Evolutionary conservation across 2,329 filamentous ascomycete genomes (phyloP).

Genomic region (Aspergillus vadensis): DNA sequence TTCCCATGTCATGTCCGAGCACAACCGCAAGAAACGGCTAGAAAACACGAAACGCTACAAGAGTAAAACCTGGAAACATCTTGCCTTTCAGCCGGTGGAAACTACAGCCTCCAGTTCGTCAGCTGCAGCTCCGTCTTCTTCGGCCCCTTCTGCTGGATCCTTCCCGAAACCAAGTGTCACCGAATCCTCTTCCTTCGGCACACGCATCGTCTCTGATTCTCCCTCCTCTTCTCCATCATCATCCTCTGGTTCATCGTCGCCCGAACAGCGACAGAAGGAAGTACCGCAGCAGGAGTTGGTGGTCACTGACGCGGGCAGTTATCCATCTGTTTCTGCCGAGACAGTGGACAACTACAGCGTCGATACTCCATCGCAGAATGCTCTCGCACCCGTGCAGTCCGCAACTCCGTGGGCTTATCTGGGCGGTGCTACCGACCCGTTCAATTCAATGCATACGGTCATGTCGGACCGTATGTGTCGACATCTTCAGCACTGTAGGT

Average conservation of each 20-base stretch:
- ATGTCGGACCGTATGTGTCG: constrained; percentile 41
- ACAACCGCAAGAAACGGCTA: constrained; percentile 45
- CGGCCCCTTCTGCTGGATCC: constrained; percentile 1
- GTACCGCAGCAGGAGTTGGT: constrained; percentile 13
- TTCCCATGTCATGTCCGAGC: constrained; percentile 48
- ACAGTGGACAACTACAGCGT: constrained; percentile 17
- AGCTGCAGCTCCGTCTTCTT: constrained; percentile 8
- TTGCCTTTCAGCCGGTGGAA: constrained; percentile 38
- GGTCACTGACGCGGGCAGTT: constrained; percentile 11
- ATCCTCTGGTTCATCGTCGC: constrained; percentile 13
- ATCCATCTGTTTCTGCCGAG: constrained; percentile 12
- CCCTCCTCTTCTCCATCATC: neutral
- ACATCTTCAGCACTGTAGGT: constrained; percentile 42
- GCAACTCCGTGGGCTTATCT: constrained; percentile 32
- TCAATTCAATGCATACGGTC: constrained; percentile 38
- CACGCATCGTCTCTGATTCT: constrained; percentile 1
- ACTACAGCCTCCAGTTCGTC: constrained; percentile 23
- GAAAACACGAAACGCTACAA: constrained; percentile 44
- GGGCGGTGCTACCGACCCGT: constrained; percentile 40
- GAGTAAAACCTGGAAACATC: constrained; percentile 41
- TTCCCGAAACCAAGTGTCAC: constrained; percentile 4
- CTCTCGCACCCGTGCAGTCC: constrained; percentile 9
- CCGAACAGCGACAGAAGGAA: constrained; percentile 17
- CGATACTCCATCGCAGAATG: constrained; percentile 19
- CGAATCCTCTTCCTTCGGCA: constrained; percentile 7